phyloP scores from a whole-genome alignment of 129 eudicot species.

The Saussurea involucrata region DNA sequence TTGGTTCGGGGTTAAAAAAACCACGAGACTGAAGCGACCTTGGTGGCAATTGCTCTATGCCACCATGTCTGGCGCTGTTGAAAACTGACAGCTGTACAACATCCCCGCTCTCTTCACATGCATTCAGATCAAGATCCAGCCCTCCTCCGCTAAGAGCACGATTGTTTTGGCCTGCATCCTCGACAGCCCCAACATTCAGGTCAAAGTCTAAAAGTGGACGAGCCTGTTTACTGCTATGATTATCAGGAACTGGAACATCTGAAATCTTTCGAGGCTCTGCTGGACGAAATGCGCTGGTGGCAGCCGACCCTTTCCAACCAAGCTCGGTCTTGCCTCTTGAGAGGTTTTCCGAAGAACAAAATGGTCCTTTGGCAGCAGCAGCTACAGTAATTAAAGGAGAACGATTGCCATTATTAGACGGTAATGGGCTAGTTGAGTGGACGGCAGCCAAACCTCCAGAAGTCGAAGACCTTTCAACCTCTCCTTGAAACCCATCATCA shows the following conservation, averaged over 20 bases:
- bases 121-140: conserved; percentile 69
- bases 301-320: conserved; percentile 98
- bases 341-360: conserved; percentile 73
- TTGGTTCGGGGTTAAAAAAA: conserved; percentile 23
- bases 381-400: conserved; percentile 77
- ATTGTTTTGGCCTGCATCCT: conserved; percentile 39
- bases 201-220: conserved; percentile 67
- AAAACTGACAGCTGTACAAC: conserved; percentile 42
- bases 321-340: conserved; percentile 65
- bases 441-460: conserved; percentile 16
- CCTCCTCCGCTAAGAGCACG: conserved; percentile 33
- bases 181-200: conserved; percentile 53
- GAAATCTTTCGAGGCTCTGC: conserved; percentile 76
- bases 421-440: conserved; percentile 24
- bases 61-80: conserved; percentile 25
- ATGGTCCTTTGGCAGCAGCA: conserved; percentile 89
- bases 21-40: conserved; percentile 28
- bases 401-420: conserved; percentile 26
- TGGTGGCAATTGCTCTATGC: conserved; percentile 19
- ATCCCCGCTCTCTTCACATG: conserved; percentile 65
- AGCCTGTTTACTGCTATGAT: conserved; percentile 32
- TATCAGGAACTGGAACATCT: conserved; percentile 26
- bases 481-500: conserved; percentile 71
- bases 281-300: conserved; percentile 96
- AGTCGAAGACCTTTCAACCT: conserved; percentile 18